These are phyloP conservation scores for Fusarium liriodendri DNA, from an alignment of 2,329 filamentous ascomycete species.

Conservation along the genomic window DNA sequence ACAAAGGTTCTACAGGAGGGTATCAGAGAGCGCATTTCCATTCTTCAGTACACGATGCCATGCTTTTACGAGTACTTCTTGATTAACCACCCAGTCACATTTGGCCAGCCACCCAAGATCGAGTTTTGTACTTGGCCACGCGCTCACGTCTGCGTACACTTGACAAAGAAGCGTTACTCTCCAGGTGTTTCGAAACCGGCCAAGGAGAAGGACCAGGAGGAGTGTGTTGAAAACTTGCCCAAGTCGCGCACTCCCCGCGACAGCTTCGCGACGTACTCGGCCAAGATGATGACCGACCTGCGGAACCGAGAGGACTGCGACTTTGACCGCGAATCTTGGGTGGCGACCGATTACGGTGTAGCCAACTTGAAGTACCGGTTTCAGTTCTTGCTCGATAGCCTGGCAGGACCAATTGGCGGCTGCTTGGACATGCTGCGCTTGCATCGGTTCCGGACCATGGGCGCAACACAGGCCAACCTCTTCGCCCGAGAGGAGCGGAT, in stretches of 20 bases:
- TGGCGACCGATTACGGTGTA: not conserved
- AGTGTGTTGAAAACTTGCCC: too few relatives aligned
- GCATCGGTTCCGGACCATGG: conserved; percentile 26
- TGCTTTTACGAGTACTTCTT: conserved; percentile 32
- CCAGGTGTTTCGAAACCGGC: too few relatives aligned
- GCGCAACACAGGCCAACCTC: not conserved
- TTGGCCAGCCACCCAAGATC: not conserved
- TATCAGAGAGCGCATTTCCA: not conserved
- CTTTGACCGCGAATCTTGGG: too few relatives aligned
- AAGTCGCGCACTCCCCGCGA: too few relatives aligned
- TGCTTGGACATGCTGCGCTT: conserved; percentile 22
- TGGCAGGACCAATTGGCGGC: conserved; percentile 9
- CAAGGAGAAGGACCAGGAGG: too few relatives aligned
- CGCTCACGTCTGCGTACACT: not conserved
- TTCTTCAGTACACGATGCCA: not conserved
- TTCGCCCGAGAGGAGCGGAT: not conserved
- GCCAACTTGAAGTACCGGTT: not conserved
- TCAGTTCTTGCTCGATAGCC: conserved; percentile 13
- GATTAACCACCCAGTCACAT: not conserved
- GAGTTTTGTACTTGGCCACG: not conserved
- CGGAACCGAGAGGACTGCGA: too few relatives aligned
- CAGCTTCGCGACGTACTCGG: not conserved
- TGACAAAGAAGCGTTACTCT: too few relatives aligned
- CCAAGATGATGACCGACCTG: not conserved
- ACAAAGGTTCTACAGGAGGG: not conserved